These are phyloP conservation scores for Phialemoniopsis sp. DNA, from an alignment of 2,329 filamentous ascomycete genomes.

Conservation along the genomic window DNA sequence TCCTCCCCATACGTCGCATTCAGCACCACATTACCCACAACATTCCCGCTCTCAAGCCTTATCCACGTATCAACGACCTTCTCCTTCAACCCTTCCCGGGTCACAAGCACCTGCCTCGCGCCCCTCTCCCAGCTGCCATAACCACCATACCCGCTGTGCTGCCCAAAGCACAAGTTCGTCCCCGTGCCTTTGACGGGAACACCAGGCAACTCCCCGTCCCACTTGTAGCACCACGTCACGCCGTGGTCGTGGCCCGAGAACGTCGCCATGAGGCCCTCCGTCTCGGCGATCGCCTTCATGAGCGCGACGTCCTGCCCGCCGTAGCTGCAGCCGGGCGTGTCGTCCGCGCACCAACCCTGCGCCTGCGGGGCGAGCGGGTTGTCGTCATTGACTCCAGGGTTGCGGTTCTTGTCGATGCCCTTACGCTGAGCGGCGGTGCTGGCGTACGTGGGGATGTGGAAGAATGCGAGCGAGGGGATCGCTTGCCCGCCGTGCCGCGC, in stretches of 20 bases:
- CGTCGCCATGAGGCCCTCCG: constrained; percentile 42
- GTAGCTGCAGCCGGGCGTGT: constrained; percentile 20
- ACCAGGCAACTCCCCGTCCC: constrained; percentile 16
- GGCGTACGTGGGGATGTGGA: constrained; percentile 40
- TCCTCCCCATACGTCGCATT: constrained; percentile 49
- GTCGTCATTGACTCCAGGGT: constrained; percentile 30
- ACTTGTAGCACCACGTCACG: constrained; percentile 43
- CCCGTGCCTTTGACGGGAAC: constrained; percentile 29
- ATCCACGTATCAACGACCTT: constrained; percentile 42
- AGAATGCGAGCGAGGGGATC: constrained; percentile 43
- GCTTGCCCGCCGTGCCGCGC: constrained; percentile 10
- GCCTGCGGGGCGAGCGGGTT: constrained; percentile 20
- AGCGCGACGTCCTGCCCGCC: constrained; percentile 47
- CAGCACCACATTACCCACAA: constrained; percentile 38
- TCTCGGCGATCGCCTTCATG: constrained; percentile 49
- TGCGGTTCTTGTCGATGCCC: constrained; percentile 17
- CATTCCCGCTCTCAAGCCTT: constrained; percentile 39
- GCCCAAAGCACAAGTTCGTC: constrained; percentile 41
- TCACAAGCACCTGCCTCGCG: constrained; percentile 37
- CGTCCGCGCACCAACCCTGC: constrained; percentile 24
- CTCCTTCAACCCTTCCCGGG: constrained; percentile 12
- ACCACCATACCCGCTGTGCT: constrained; percentile 67
- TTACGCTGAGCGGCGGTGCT: constrained; percentile 19
- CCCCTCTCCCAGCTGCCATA: constrained; percentile 64
- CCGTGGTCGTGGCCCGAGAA: constrained; percentile 60